phyloP scores from a whole-genome alignment of 2,329 filamentous ascomycete genomes.

The Claviceps purpurea region DNA sequence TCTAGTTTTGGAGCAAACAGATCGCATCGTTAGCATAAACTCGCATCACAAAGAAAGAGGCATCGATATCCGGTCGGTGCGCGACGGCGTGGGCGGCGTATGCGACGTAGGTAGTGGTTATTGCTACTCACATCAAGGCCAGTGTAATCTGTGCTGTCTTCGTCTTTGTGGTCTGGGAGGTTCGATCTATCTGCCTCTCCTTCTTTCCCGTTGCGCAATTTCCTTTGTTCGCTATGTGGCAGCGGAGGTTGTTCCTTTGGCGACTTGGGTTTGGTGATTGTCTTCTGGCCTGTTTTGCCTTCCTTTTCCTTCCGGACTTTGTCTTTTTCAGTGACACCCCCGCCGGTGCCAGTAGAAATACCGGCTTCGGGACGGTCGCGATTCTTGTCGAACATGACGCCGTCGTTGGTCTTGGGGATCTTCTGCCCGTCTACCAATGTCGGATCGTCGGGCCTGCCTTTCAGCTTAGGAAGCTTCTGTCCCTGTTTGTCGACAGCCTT shows the following conservation, averaged over 20 bases:
- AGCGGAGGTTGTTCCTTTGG: conserved; percentile 78
- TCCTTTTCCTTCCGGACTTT: conserved; percentile 61
- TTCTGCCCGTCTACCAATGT: conserved; percentile 45
- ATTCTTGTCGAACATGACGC: conserved; percentile 86
- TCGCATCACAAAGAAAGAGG: not conserved
- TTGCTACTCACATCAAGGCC: conserved; percentile 20
- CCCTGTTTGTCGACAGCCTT: conserved; percentile 19
- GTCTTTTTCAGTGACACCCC: conserved; percentile 77
- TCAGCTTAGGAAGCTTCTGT: conserved; percentile 29
- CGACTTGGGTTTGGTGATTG: conserved; percentile 62
- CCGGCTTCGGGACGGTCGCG: conserved; percentile 66
- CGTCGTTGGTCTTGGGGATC: conserved; percentile 54
- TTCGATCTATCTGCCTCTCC: conserved; percentile 29
- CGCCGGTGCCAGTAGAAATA: conserved; percentile 67
- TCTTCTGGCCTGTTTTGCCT: conserved; percentile 48
- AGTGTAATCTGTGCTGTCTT: conserved; percentile 19
- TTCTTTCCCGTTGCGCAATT: conserved; percentile 34
- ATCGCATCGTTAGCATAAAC: not conserved
- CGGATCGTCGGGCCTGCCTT: conserved; percentile 37
- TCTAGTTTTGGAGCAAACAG: conserved; percentile 33
- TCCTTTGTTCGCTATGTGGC: conserved; percentile 68
- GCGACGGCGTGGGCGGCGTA: too few relatives aligned
- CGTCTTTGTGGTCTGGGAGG: conserved; percentile 29
- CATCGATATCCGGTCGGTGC: not conserved
- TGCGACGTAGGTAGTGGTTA: not conserved